Conservation (phyloP, 1,139 yeast species). For the Nakaseomyces bracarensis region DNA sequence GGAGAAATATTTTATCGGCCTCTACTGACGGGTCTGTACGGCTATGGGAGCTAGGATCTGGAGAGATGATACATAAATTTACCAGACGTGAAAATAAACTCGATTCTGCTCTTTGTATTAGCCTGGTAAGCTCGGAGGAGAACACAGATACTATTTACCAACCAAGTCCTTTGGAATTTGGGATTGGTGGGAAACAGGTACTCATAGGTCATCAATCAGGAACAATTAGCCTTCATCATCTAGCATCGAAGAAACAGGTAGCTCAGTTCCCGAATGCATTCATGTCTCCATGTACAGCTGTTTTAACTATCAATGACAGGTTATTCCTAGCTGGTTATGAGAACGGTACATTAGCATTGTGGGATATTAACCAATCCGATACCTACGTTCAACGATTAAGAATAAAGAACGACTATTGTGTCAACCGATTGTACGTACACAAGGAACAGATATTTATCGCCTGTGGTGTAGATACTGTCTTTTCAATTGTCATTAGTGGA, state of each 20-base stretch:
- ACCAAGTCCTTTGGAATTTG: constrained; percentile 32
- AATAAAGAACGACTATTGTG: constrained; percentile 16
- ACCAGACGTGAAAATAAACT: constrained; percentile 31
- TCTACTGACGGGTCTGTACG: constrained; percentile 46
- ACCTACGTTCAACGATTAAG: not conserved
- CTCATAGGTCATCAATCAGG: constrained; percentile 48
- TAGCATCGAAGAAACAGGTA: constrained; percentile 23
- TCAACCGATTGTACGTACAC: constrained; percentile 12
- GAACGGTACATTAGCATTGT: constrained; percentile 38
- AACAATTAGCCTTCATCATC: constrained; percentile 36
- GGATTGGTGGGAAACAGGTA: constrained; percentile 35
- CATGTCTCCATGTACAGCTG: constrained; percentile 17
- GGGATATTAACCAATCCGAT: constrained; percentile 33
- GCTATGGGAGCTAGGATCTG: constrained; percentile 65
- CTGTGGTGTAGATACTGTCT: constrained; percentile 20
- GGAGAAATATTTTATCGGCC: constrained; percentile 53
- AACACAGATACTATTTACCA: not conserved
- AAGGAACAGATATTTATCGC: constrained; percentile 15
- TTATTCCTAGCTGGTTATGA: constrained; percentile 39
- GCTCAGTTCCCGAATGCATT: constrained; percentile 19
- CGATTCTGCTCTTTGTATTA: constrained; percentile 33
- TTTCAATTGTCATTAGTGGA: constrained; percentile 11
- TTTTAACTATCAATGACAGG: constrained; percentile 11
- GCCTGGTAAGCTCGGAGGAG: not conserved
- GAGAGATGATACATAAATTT: constrained; percentile 37